phyloP scores from a whole-genome alignment of 2,329 filamentous ascomycete genomes.

The Colletotrichum plurivorum region DNA sequence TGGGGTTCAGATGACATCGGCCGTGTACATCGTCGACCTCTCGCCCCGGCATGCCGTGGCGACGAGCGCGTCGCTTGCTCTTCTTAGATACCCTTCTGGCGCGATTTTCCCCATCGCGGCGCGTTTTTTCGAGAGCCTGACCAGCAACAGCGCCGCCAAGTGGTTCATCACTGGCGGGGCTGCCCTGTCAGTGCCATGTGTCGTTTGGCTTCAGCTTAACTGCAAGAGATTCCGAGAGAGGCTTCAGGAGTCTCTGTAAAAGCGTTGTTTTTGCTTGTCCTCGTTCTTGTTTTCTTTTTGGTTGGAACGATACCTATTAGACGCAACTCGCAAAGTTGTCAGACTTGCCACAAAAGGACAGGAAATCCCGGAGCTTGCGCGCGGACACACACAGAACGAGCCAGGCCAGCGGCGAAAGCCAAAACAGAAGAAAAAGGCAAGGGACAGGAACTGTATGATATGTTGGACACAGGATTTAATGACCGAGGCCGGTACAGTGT shows the following conservation, averaged over 20 bases:
- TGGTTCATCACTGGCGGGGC: slow-evolving; percentile 24
- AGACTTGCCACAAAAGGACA: not conserved
- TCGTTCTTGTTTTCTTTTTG: not conserved
- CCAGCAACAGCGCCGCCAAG: slow-evolving; percentile 30
- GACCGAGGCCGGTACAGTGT: too few relatives aligned
- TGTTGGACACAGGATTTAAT: not conserved
- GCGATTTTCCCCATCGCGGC: slow-evolving; percentile 20
- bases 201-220: slow-evolving; percentile 27
- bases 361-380: not conserved
- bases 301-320: slow-evolving; percentile 7
- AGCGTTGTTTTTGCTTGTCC: too few relatives aligned
- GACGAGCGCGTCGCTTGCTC: slow-evolving; percentile 21
- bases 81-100: slow-evolving; percentile 28
- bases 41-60: slow-evolving; percentile 28
- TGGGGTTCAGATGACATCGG: slow-evolving; percentile 21
- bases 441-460: not conserved
- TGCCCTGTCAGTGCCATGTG: not conserved
- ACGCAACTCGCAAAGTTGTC: not conserved
- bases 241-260: slow-evolving; percentile 10
- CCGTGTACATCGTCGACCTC: slow-evolving; percentile 27
- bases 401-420: not conserved
- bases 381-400: not conserved
- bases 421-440: not conserved
- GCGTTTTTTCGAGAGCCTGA: slow-evolving; percentile 16
- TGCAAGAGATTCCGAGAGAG: slow-evolving; percentile 8